Base-by-base conservation (phyloP, 352 stramenopile genomes). In the Phytophthora agathidicida region DNA sequence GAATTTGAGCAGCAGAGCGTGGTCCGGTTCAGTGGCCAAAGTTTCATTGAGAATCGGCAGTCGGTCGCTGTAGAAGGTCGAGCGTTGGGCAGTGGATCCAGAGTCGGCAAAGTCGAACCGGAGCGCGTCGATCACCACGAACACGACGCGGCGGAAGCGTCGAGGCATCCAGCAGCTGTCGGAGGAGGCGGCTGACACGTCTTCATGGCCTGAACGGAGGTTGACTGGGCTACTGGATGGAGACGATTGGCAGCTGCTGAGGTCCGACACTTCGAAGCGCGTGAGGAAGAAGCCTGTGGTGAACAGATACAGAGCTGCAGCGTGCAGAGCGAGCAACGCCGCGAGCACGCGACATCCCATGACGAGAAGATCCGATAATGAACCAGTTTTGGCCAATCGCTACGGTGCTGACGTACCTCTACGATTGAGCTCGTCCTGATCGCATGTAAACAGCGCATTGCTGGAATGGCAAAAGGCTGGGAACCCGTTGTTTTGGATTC, bases 91-190 rank as follows among this genome's bases (percentile, higher is more conserved):
- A 0, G 24, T 50, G 11, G 49, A 31, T 22, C 39, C 46, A 0
- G 60, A 58, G 13, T 42, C 28, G 73, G 97, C 71, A 75, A 99
- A 99, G 74, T 99, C 97, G 68, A 98, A 99, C 26, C 96, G 82
- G 39, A 99, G 73, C 14, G 96, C 97, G 67, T 99, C 97, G 16
- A 99, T 91, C 2, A 99, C 89, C 11, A 99, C 66, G 58, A 99
- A 94, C 10, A 98, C 83, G 30, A 98, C 76, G 44, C 87, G 79
- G 14, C 79, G 66, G 66, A 94, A 96, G 57, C 80, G 79, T 22
- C 59, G 68, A 27, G 80, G 71, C 73, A 89, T 82, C 88, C 87
- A 95, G 73, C 88, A 96, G 33, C 32, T 33, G 35, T 65, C 22
- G 2, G 14, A 20, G 31, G 41, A 23, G 4, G 37, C 38, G 13